phyloP scores from a whole-genome alignment of 169 alveolate genomes.

The Plasmodium ovale region DNA sequence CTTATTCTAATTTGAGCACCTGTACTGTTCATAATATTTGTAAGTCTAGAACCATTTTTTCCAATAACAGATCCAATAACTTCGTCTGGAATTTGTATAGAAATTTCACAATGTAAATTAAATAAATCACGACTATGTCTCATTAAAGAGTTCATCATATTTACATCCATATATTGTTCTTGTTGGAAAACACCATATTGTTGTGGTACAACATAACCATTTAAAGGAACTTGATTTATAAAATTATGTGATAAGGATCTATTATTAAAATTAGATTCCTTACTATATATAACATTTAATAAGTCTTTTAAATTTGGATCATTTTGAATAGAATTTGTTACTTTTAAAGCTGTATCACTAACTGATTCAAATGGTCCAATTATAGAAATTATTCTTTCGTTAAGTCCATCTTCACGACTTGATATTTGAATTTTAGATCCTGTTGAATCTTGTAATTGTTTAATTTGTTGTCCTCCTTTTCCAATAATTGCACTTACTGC shows the following conservation, averaged over 20 bases:
- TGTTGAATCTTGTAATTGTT: conserved; percentile 59
- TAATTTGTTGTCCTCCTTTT: conserved; percentile 73
- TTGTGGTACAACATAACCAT: conserved; percentile 63
- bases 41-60: conserved; percentile 63
- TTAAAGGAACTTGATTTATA: conserved; percentile 47
- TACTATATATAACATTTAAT: conserved; percentile 57
- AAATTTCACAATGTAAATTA: conserved; percentile 73
- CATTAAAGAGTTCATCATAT: conserved; percentile 44
- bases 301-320: conserved; percentile 76
- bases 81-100: conserved; percentile 75
- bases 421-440: conserved; percentile 67
- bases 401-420: conserved; percentile 66
- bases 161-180: conserved; percentile 62
- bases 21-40: conserved; percentile 75
- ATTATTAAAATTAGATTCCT: conserved; percentile 27
- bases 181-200: conserved; percentile 61
- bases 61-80: conserved; percentile 72
- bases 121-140: conserved; percentile 74
- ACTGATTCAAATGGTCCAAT: conserved; percentile 69
- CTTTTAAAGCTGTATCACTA: conserved; percentile 54
- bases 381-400: conserved; percentile 56
- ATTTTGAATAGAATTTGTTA: conserved; percentile 40
- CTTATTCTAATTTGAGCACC: conserved; percentile 77
- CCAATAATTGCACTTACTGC: conserved; percentile 77
- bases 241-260: conserved; percentile 26